Evolutionary conservation across 768 basidiomycete species (phyloP).

Genomic region (Leccinum aurantiacum): DNA sequence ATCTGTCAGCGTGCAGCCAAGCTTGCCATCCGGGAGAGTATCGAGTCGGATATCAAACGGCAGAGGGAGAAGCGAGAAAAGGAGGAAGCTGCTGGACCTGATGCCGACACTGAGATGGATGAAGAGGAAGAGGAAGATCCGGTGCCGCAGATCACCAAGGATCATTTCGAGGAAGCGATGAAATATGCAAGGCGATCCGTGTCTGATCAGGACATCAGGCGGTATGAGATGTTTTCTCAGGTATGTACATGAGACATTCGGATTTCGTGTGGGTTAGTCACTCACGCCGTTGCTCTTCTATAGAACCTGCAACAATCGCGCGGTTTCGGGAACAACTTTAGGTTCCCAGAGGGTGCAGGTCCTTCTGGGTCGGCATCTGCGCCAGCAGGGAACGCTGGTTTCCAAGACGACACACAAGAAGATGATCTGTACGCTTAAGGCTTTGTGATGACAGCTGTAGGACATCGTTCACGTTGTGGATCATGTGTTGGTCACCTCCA

Average conservation of each 20-base stretch:
- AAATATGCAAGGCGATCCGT: slow-evolving; percentile 95
- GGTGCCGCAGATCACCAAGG: slow-evolving; percentile 84
- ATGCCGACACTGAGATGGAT: slow-evolving; percentile 71
- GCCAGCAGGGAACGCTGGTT: slow-evolving; percentile 68
- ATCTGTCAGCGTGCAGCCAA: slow-evolving; percentile 98
- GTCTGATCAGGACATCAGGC: slow-evolving; percentile 92
- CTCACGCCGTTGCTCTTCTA: slow-evolving; percentile 3
- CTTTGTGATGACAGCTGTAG: neutral
- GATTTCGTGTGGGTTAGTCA: neutral
- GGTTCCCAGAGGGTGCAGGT: slow-evolving; percentile 84
- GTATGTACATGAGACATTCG: slow-evolving; percentile 37
- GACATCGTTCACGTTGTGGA: neutral
- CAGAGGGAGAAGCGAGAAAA: slow-evolving; percentile 78
- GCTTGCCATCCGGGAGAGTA: slow-evolving; percentile 92
- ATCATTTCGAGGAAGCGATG: slow-evolving; percentile 99
- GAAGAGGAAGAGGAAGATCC: slow-evolving; percentile 78
- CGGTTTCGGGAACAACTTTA: slow-evolving; percentile 93
- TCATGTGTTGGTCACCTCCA: neutral
- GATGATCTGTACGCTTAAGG: slow-evolving; percentile 86
- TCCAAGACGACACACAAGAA: slow-evolving; percentile 83
- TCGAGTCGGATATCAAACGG: slow-evolving; percentile 84
- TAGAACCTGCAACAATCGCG: slow-evolving; percentile 85
- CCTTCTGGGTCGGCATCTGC: slow-evolving; percentile 37
- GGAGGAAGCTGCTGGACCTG: slow-evolving; percentile 66
- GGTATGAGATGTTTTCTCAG: slow-evolving; percentile 98